Percentiles rank a stretch among this genome's conserved stretches.
Conservation (phyloP, 345 rosid genomes). For the Corymbia maculata region DNA sequence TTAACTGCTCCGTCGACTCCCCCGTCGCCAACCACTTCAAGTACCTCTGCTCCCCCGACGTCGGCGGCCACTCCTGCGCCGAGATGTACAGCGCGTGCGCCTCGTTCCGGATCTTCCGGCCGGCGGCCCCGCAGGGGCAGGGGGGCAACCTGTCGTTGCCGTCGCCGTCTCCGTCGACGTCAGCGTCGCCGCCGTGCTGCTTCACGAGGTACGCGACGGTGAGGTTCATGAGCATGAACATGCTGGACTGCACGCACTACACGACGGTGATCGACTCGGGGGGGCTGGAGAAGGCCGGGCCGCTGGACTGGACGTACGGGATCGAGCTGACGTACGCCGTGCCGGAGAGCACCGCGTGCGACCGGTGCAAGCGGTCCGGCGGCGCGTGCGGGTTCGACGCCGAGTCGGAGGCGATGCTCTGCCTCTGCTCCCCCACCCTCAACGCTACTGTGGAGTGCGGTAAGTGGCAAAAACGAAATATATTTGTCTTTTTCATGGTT, state of each 20-base stretch:
- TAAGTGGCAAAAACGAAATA: conserved; percentile 2
- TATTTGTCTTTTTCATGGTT: background rate
- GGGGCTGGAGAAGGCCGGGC: conserved; percentile 38
- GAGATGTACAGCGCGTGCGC: conserved; percentile 69
- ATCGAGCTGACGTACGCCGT: conserved; percentile 49
- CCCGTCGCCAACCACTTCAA: conserved; percentile 76
- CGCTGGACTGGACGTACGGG: conserved; percentile 87
- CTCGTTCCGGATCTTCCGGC: conserved; percentile 49
- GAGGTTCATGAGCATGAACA: conserved; percentile 74
- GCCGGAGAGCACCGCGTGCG: conserved; percentile 64
- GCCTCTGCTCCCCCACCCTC: conserved; percentile 53
- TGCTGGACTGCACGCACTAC: conserved; percentile 84
- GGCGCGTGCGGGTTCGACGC: conserved; percentile 82
- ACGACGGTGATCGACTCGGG: conserved; percentile 46
- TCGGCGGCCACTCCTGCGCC: conserved; percentile 73
- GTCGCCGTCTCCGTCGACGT: background rate
- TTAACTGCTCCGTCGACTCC: conserved; percentile 79
- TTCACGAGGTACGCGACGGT: conserved; percentile 81
- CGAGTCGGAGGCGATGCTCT: conserved; percentile 48
- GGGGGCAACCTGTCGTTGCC: background rate
- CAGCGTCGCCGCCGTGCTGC: conserved; percentile 65
- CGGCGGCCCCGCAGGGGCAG: background rate
- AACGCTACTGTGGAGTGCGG: conserved; percentile 77
- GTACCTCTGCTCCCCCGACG: conserved; percentile 49
- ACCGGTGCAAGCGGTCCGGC: conserved; percentile 57